These are phyloP conservation scores for Wickerhamiella alocasiicola DNA, from an alignment of 805 yeast genomes.

Conservation along the genomic window DNA sequence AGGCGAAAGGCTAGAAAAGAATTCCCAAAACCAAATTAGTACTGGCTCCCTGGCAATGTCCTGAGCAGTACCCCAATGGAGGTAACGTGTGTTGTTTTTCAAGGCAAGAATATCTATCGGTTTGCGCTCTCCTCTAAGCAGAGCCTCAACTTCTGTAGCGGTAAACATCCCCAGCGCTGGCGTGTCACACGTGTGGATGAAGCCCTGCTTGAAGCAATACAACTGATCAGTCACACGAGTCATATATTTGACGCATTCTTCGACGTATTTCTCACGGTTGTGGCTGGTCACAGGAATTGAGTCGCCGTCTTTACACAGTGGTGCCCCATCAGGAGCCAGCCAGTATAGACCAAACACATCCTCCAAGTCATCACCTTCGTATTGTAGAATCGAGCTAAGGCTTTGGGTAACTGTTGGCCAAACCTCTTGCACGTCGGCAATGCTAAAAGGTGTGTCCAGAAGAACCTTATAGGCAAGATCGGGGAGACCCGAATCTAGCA, in stretches of 20 bases:
- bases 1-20: slow-evolving; percentile 37
- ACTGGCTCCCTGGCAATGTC: slow-evolving; percentile 29
- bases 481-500: slow-evolving; percentile 71
- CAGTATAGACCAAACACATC: slow-evolving; percentile 44
- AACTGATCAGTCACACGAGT: slow-evolving; percentile 44
- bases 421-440: slow-evolving; percentile 55
- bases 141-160: slow-evolving; percentile 67
- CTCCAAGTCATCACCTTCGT: slow-evolving; percentile 34
- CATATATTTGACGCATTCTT: slow-evolving; percentile 48
- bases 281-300: slow-evolving; percentile 40
- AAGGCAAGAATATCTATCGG: slow-evolving; percentile 55
- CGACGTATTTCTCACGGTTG: slow-evolving; percentile 51
- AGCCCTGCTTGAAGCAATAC: slow-evolving; percentile 54
- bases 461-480: slow-evolving; percentile 63
- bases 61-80: slow-evolving; percentile 42
- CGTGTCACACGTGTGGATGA: slow-evolving; percentile 63
- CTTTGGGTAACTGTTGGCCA: slow-evolving; percentile 55
- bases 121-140: slow-evolving; percentile 67
- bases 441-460: slow-evolving; percentile 38
- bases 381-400: slow-evolving; percentile 36
- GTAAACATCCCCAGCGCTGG: slow-evolving; percentile 68
- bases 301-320: slow-evolving; percentile 50
- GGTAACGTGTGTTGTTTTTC: slow-evolving; percentile 60
- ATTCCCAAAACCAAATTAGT: slow-evolving; percentile 82
- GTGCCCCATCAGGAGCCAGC: slow-evolving; percentile 49